Evolutionary conservation across 23 red algal species (phyloP).

Genomic region (Gracilaria gracilis): DNA sequence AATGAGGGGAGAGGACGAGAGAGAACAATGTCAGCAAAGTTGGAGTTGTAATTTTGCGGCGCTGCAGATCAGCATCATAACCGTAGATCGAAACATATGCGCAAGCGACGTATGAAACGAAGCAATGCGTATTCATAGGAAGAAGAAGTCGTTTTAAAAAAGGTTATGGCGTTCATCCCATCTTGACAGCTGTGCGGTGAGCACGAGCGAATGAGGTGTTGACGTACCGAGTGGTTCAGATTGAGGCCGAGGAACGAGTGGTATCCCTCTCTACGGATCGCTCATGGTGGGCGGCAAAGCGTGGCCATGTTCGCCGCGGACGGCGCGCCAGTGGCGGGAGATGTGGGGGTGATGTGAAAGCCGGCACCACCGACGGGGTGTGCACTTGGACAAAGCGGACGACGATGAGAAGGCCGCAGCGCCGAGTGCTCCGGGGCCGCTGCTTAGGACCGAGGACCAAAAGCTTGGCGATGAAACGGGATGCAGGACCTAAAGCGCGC

Average conservation of each 20-base stretch:
- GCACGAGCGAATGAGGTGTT: not conserved
- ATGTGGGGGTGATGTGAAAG: too few relatives aligned
- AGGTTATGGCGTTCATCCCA: conserved; percentile 20
- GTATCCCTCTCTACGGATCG: not conserved
- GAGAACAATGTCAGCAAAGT: not conserved
- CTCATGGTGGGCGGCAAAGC: not conserved
- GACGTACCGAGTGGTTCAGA: not conserved
- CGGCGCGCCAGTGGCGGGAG: too few relatives aligned
- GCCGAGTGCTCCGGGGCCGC: too few relatives aligned
- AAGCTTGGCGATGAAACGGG: too few relatives aligned
- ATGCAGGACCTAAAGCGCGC: too few relatives aligned
- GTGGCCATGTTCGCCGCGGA: too few relatives aligned
- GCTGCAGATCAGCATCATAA: conserved; percentile 38
- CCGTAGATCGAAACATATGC: conserved; percentile 15
- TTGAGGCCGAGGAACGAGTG: not conserved
- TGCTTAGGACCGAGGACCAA: too few relatives aligned
- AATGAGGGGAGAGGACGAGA: not conserved
- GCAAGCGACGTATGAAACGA: conserved; percentile 3
- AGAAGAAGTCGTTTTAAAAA: conserved; percentile 38
- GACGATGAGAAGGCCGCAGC: too few relatives aligned
- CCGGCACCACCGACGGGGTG: too few relatives aligned
- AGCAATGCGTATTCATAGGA: not conserved
- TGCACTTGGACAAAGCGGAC: too few relatives aligned
- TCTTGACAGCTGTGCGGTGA: not conserved
- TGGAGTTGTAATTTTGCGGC: not conserved